Evolutionary conservation across 345 rosid species (phyloP), one percentile per base, ranked within the genome.

Genomic region (Pistacia vera): DNA sequence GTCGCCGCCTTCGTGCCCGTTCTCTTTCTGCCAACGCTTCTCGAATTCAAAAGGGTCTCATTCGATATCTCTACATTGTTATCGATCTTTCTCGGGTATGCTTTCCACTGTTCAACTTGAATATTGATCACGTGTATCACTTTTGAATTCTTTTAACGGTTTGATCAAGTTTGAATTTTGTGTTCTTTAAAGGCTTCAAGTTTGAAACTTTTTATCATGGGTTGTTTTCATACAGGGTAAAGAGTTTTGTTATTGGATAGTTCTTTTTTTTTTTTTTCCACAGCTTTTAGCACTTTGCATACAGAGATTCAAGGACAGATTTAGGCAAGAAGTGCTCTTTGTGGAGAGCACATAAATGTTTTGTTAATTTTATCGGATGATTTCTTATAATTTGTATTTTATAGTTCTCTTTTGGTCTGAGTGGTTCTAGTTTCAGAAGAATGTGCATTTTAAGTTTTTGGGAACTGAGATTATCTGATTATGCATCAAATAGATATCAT

Each of bases 1-100:
- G 91, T 20, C 85, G 90, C 20, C 97, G 93, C 17, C 92, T 92
- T 54, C 94, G 91, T 20, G 71, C 90, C n/a, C 91, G 89, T 76
- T 85, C 96, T 28, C 72, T 93, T 5, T 64, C 88, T 51, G 81
- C 88, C 0, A 56, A 91, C n/a, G 67, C 92, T 68, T 79, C 90
- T 81, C 88, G 93, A 18, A 91, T 96, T 44, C 99, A 93, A 59
- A 96, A 93, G 83, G 99, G 98, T 48, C 97, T 96, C 78, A 95
- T 93, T 75, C 92, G 98, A 49, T 93, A 90, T 78, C 89, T 96
- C 38, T 96, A 88, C 82, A 73, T 96, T 46, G 92, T 93, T 79
- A 80, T 93, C 52, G 98, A 93, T 83, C 91, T 93, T 85, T 92
- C 97, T 62, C 79, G 87, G 92, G 99, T 93, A 83, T 65, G 9